Conservation (phyloP, 768 basidiomycete species). For the Russula lepida region DNA sequence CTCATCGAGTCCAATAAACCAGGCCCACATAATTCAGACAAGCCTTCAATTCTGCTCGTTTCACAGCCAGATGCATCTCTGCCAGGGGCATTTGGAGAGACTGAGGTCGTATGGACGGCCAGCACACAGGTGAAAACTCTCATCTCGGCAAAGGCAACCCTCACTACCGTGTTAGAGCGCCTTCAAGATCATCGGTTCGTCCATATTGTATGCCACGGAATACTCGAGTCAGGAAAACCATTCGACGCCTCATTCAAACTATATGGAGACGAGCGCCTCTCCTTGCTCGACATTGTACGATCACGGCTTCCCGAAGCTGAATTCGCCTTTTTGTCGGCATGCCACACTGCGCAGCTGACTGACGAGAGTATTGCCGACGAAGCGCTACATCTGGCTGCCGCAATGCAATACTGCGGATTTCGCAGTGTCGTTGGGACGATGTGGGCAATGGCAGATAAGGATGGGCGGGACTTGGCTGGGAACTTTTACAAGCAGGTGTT, state of each 20-base stretch:
- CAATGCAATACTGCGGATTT: background rate
- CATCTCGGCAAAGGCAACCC: background rate
- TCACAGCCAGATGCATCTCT: background rate
- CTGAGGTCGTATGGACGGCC: background rate
- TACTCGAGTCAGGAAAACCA: background rate
- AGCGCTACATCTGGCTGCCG: background rate
- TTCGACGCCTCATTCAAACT: conserved; percentile 3
- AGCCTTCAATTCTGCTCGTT: conserved; percentile 2
- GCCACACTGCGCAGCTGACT: background rate
- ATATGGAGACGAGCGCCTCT: background rate
- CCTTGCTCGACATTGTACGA: background rate
- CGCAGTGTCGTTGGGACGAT: background rate
- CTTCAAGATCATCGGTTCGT: background rate
- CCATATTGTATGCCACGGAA: background rate
- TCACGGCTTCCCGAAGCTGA: background rate
- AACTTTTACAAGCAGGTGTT: background rate
- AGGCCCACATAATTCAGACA: background rate
- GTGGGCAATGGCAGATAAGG: background rate
- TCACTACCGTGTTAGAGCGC: background rate
- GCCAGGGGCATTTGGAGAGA: background rate
- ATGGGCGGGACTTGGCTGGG: background rate
- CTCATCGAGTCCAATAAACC: background rate
- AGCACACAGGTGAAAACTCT: background rate
- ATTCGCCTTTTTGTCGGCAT: background rate
- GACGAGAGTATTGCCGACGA: background rate